Evolutionary conservation across 2,329 filamentous ascomycete species (phyloP).

Genomic region (Thermochaetoides dissita): DNA sequence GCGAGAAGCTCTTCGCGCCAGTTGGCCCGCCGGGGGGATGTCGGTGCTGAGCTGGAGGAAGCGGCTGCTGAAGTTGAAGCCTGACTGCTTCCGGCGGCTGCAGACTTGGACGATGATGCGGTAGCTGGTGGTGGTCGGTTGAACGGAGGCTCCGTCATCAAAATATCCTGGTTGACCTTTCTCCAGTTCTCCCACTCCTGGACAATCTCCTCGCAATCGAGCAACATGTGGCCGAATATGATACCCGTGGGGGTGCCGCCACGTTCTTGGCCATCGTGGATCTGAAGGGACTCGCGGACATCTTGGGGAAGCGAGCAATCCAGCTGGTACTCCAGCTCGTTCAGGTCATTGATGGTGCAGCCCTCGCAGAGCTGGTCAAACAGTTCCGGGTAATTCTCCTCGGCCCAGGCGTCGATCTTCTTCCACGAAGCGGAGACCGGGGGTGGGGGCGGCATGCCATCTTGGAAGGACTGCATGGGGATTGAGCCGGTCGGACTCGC

Average conservation of each 20-base stretch:
- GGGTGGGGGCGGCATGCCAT: constrained; percentile 79
- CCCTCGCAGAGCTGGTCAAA: constrained; percentile 88
- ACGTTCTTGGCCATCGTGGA: constrained; percentile 95
- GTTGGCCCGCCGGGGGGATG: constrained; percentile 41
- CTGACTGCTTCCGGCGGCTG: constrained; percentile 45
- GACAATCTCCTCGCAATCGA: constrained; percentile 95
- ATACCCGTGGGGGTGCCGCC: constrained; percentile 83
- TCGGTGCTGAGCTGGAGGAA: constrained; percentile 34
- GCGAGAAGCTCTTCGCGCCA: constrained; percentile 79
- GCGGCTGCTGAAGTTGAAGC: constrained; percentile 54
- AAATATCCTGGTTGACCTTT: constrained; percentile 78
- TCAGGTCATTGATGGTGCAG: constrained; percentile 85
- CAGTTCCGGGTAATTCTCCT: constrained; percentile 89
- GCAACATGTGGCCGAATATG: constrained; percentile 84
- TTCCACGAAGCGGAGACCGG: constrained; percentile 83
- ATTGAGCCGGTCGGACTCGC: constrained; percentile 65
- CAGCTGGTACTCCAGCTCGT: constrained; percentile 89
- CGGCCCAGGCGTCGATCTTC: constrained; percentile 85
- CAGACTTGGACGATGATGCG: constrained; percentile 41
- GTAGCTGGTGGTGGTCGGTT: constrained; percentile 51
- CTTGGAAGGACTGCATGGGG: constrained; percentile 89
- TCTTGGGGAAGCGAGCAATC: constrained; percentile 90
- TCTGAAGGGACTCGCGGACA: constrained; percentile 75
- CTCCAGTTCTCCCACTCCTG: constrained; percentile 98
- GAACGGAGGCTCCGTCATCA: constrained; percentile 39